Conservation (phyloP, 2,329 filamentous ascomycete genomes). For the Bipolaris oryzae region DNA sequence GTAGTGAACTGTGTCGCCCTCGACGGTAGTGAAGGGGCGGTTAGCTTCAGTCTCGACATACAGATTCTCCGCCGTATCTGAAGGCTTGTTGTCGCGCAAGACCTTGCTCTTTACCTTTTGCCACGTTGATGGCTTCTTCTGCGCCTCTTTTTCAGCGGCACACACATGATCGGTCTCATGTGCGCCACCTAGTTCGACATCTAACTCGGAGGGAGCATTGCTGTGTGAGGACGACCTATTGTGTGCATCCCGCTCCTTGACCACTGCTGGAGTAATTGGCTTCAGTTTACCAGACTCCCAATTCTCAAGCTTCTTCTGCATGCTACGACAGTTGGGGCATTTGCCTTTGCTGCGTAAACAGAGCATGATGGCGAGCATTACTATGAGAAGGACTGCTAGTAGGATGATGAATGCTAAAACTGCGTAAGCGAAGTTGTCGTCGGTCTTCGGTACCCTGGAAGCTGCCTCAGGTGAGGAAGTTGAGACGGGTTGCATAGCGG, state of each 20-base stretch:
- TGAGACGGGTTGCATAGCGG: neutral
- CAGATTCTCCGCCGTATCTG: neutral
- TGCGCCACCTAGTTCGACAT: slow-evolving; percentile 6
- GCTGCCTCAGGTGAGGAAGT: neutral
- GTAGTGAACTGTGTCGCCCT: neutral
- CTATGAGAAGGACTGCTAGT: slow-evolving; percentile 4
- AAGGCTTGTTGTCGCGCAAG: neutral
- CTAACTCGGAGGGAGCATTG: neutral
- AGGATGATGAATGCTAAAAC: slow-evolving; percentile 3
- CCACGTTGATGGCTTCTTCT: slow-evolving; percentile 5
- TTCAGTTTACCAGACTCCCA: slow-evolving; percentile 18
- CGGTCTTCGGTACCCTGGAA: neutral
- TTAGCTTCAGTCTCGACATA: neutral
- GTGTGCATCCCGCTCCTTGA: slow-evolving; percentile 6
- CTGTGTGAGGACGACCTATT: neutral
- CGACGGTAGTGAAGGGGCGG: slow-evolving; percentile 10
- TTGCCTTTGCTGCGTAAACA: slow-evolving; percentile 13
- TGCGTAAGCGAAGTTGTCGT: slow-evolving; percentile 10
- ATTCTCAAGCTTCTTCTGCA: slow-evolving; percentile 11
- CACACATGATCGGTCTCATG: neutral
- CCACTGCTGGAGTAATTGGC: slow-evolving; percentile 12
- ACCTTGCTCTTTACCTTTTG: slow-evolving; percentile 4
- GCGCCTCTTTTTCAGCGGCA: neutral
- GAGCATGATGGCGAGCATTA: slow-evolving; percentile 8
- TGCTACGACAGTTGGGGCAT: slow-evolving; percentile 11